Conservation (phyloP, 345 rosid species). For the Citrus reticulata region DNA sequence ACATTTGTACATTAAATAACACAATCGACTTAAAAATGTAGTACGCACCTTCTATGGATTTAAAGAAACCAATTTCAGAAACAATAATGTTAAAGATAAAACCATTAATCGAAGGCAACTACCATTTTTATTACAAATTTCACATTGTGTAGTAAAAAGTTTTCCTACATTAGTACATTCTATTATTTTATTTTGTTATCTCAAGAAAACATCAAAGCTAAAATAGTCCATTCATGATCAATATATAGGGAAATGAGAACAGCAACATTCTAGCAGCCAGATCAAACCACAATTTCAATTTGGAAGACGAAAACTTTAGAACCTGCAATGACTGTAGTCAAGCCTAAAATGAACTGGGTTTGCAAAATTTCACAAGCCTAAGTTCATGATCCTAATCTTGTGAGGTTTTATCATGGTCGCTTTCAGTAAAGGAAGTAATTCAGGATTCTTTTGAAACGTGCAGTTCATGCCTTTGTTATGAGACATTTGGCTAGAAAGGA, state of each 20-base stretch:
- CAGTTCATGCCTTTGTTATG: background rate
- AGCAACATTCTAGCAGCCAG: background rate
- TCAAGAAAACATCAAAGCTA: background rate
- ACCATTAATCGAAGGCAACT: background rate
- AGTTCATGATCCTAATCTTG: background rate
- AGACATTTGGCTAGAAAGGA: background rate
- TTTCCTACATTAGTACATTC: background rate
- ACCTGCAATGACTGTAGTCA: background rate
- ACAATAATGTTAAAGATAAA: background rate
- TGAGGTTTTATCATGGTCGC: background rate
- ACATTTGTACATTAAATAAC: background rate
- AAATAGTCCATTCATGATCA: background rate
- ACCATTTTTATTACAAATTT: background rate
- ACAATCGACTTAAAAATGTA: too few relatives aligned
- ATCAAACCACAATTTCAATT: background rate
- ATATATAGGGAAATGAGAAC: background rate
- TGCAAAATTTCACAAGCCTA: background rate
- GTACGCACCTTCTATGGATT: background rate
- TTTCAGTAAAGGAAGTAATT: background rate
- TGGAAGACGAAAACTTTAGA: background rate
- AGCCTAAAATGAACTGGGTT: background rate
- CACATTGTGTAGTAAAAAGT: background rate
- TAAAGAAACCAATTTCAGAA: too few relatives aligned
- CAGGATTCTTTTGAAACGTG: background rate
- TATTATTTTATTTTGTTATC: background rate